phyloP scores from a whole-genome alignment of 2,329 filamentous ascomycete species.

The Boeremia lycopersici region DNA sequence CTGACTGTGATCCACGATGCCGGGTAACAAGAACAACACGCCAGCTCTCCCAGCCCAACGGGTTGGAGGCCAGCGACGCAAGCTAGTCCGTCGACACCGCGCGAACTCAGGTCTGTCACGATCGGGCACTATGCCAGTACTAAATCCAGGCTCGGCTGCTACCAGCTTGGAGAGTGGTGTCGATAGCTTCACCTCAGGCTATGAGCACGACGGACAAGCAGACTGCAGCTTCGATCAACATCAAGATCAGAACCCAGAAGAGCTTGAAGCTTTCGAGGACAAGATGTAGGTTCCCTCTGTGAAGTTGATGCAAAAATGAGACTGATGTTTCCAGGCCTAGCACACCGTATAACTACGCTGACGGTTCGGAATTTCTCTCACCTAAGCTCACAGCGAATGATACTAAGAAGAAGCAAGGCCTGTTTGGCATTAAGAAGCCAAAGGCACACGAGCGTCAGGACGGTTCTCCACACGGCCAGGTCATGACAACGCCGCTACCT shows the following conservation, averaged over 20 bases:
- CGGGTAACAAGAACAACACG: constrained; percentile 6
- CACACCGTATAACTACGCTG: no score
- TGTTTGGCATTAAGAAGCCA: constrained; percentile 20
- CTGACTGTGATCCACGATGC: background rate
- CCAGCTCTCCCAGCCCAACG: constrained; percentile 11
- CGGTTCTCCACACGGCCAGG: constrained; percentile 6
- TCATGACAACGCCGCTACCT: constrained; percentile 23
- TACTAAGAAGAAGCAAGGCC: constrained; percentile 25
- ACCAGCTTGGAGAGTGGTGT: constrained; percentile 8
- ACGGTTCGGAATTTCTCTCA: background rate
- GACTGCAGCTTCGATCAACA: constrained; percentile 8
- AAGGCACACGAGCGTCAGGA: constrained; percentile 18
- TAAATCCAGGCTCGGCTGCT: constrained; percentile 11
- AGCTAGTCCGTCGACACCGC: constrained; percentile 24
- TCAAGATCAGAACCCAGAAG: background rate
- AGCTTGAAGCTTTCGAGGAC: background rate
- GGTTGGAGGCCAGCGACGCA: constrained; percentile 27
- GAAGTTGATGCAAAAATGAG: no score
- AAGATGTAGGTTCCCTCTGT: background rate
- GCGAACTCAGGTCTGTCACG: constrained; percentile 15
- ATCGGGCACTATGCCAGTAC: constrained; percentile 22
- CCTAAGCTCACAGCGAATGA: constrained; percentile 3
- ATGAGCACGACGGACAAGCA: constrained; percentile 4
- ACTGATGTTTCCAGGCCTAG: no score
- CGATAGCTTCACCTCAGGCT: constrained; percentile 1